Conservation (phyloP, 352 stramenopile species). For the Phytophthora idaei region DNA sequence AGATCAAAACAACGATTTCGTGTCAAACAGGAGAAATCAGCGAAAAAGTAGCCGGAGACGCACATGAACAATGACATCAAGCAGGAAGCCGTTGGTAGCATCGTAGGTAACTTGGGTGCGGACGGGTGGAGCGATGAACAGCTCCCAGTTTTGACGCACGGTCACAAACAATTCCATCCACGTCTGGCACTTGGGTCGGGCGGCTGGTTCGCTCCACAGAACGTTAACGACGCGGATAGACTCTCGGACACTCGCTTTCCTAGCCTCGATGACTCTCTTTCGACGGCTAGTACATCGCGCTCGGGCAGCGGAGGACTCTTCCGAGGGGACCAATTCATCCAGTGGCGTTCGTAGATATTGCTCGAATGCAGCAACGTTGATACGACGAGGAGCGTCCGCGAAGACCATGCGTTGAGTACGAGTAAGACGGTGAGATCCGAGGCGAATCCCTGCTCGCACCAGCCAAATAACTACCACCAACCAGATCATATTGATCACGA, state of each 20-base stretch:
- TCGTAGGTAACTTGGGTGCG: constrained; percentile 73
- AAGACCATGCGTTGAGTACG: constrained; percentile 52
- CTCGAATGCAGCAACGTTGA: constrained; percentile 70
- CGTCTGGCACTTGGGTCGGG: constrained; percentile 35
- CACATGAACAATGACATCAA: constrained; percentile 69
- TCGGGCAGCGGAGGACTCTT: background rate
- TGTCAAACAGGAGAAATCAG: background rate
- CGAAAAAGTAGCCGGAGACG: background rate
- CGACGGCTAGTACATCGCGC: constrained; percentile 16
- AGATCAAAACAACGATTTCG: background rate
- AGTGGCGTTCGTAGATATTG: constrained; percentile 43
- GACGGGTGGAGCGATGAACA: constrained; percentile 45
- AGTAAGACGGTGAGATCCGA: constrained; percentile 45
- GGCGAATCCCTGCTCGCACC: constrained; percentile 39
- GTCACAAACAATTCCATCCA: constrained; percentile 27
- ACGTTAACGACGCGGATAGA: constrained; percentile 87
- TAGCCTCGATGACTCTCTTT: constrained; percentile 72
- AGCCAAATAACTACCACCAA: constrained; percentile 49
- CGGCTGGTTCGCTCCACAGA: constrained; percentile 82
- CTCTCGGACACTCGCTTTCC: constrained; percentile 48
- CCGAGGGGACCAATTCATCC: constrained; percentile 3
- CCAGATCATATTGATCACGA: constrained; percentile 53
- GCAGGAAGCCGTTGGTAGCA: constrained; percentile 51
- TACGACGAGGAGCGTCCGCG: constrained; percentile 37
- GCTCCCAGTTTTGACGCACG: constrained; percentile 36